Evolutionary conservation across 2,329 filamentous ascomycete genomes (phyloP).

Genomic region (Triangularia verruculosa): DNA sequence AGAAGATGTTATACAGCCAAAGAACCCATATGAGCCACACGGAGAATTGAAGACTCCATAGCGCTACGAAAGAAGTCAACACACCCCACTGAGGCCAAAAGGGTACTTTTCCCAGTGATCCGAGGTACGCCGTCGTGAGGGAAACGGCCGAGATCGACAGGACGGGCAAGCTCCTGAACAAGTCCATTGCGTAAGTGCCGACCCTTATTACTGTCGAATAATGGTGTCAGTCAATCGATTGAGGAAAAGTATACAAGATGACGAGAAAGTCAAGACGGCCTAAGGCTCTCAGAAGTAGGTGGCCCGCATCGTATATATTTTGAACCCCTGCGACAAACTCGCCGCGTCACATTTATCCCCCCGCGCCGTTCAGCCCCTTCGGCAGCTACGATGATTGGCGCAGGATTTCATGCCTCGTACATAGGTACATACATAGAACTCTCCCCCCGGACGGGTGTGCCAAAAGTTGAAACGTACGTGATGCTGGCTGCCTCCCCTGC

Average conservation of each 20-base stretch:
- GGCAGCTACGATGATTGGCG: neutral
- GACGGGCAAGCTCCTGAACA: neutral
- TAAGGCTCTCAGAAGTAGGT: no score
- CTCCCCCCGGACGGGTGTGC: neutral
- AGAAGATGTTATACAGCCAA: slow-evolving; percentile 47
- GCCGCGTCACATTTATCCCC: neutral
- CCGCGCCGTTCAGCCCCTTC: neutral
- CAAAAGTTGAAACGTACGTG: neutral
- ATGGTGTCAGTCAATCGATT: no score
- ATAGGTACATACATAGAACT: no score
- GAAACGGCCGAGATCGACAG: slow-evolving; percentile 30
- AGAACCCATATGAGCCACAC: slow-evolving; percentile 41
- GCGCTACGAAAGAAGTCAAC: slow-evolving; percentile 33
- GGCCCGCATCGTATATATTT: neutral
- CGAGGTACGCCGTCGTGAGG: slow-evolving; percentile 33
- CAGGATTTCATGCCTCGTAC: neutral
- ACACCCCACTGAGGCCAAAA: slow-evolving; percentile 35
- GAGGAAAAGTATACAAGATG: no score
- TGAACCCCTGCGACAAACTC: neutral
- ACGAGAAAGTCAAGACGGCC: neutral
- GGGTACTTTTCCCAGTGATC: slow-evolving; percentile 29
- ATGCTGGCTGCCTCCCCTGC: neutral
- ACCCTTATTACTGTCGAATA: neutral
- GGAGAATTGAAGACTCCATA: slow-evolving; percentile 38
- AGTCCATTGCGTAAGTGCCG: neutral